Evolutionary conservation across 148 eudicot genomes (phyloP), one percentile per base, ranked within the genome.

Genomic region (Camellia lanceoleosa): DNA sequence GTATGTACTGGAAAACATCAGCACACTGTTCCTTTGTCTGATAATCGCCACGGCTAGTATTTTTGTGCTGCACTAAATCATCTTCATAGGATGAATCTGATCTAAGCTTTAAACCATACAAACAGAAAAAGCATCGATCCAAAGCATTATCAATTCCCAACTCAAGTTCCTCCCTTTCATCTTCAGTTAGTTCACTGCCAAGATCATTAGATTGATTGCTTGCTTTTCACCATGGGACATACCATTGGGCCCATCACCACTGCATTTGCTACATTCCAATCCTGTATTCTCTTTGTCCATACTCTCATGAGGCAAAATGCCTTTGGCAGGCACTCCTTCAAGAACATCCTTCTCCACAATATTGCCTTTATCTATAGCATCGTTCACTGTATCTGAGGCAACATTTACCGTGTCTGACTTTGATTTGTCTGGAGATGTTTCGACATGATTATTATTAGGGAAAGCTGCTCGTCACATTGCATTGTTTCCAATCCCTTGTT

Each of bases 11-110:
- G 84, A 96, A 96, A 71, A 96, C 99, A 83, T 96, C 98, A 80
- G 98, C 98, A 86, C 99, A 96, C 86, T 96, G 99, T 86, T 96
- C 99, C 82, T 94, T 96, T 13, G 98, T 91, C 89, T 96, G 99
- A 84, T 96, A 96, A 83, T 96, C 97, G 72, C 94, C 95, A 69
- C 90, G 92, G 83, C 94, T 90, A 71, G 98, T 89, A 81, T 96
- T 96, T 87, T 86, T 92, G 84, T 96, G 99, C 80, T 80, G 80
- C 64, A 86, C 89, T 65, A 96, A 80, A 80, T 96, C 99, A 65
- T 94, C 98, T 85, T 96, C 97, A 75, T 87, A 90, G 54, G 89
- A 87, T 54, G 98, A 88, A 84, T 96, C 99, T 13, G 94, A 91
- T 84, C 97, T 87, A 79, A 94, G 90, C 85, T 96, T 92, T 65